These are phyloP conservation scores for Marasmius fiardii DNA, from an alignment of 1,284 basidiomycete genomes.

Conservation along the genomic window DNA sequence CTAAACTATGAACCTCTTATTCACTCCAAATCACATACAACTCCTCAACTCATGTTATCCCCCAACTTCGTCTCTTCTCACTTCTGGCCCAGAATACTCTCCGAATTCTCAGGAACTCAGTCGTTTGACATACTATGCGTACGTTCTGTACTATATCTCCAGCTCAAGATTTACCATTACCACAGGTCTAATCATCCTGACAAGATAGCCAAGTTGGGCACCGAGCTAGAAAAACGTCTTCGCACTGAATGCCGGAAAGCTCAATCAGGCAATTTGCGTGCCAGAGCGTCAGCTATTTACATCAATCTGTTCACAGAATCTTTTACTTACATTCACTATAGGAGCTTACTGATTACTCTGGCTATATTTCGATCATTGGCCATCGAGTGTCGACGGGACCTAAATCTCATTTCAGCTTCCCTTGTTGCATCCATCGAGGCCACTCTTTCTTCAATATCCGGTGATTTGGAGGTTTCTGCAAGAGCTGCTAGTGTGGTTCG, in stretches of 20 bases:
- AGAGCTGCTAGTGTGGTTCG: conserved; percentile 81
- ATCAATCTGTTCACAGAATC: conserved; percentile 4
- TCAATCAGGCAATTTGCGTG: conserved; percentile 69
- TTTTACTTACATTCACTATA: conserved; percentile 26
- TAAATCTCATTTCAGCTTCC: conserved; percentile 77
- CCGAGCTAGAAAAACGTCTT: conserved; percentile 80
- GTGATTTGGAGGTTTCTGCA: conserved; percentile 83
- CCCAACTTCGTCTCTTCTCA: conserved; percentile 71
- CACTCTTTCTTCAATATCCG: conserved; percentile 59
- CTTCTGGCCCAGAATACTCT: conserved; percentile 76
- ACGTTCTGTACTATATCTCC: conserved; percentile 11
- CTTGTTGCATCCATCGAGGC: conserved; percentile 74
- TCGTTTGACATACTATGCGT: conserved; percentile 90
- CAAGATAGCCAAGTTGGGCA: conserved; percentile 84
- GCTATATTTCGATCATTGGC: conserved; percentile 83
- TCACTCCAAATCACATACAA: conserved; percentile 83
- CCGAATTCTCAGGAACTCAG: conserved; percentile 91
- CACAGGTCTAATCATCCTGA: conserved; percentile 73
- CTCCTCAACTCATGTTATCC: conserved; percentile 93
- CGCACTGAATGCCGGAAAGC: conserved; percentile 67
- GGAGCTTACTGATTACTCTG: conserved; percentile 84
- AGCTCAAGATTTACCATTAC: background rate
- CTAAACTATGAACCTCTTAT: conserved; percentile 49
- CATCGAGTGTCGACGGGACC: conserved; percentile 87
- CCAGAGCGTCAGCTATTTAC: conserved; percentile 66